Percentiles rank a stretch among this genome's conserved stretches.
Conservation (phyloP, 139 green algal genomes). For the Ostreobium quekettii region DNA sequence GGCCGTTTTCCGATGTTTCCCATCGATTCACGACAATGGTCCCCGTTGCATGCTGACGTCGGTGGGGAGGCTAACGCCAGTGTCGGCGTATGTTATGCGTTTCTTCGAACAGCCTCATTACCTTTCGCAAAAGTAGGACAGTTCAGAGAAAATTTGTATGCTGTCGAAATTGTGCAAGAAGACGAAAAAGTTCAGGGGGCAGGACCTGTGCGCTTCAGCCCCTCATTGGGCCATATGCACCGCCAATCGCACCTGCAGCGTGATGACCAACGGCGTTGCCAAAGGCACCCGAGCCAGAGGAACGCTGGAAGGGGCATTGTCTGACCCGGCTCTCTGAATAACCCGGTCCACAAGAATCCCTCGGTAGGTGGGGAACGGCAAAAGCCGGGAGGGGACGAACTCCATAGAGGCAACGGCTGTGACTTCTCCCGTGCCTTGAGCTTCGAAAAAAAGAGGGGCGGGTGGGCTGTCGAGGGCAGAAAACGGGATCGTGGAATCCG, state of each 20-base stretch:
- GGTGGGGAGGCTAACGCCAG: no score
- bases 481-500: neutral
- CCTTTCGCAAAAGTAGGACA: no score
- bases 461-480: neutral
- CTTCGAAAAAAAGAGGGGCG: slow-evolving; percentile 1
- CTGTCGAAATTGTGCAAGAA: no score
- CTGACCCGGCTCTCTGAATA: slow-evolving; percentile 27
- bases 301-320: slow-evolving; percentile 19
- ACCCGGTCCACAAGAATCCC: slow-evolving; percentile 45
- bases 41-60: no score
- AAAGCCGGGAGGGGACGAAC: slow-evolving; percentile 42
- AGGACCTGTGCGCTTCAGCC: no score
- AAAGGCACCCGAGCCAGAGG: slow-evolving; percentile 30
- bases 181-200: no score
- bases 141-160: no score
- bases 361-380: slow-evolving; percentile 47
- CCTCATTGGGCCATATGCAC: no score
- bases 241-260: slow-evolving; percentile 28
- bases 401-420: slow-evolving; percentile 32
- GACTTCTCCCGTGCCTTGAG: slow-evolving; percentile 28
- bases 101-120: no score
- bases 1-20: no score
- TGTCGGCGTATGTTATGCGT: no score
- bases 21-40: no score
- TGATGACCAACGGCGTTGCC: slow-evolving; percentile 32